phyloP scores from a whole-genome alignment of 2,329 filamentous ascomycete genomes.

The Endoconidiophora laricicola region DNA sequence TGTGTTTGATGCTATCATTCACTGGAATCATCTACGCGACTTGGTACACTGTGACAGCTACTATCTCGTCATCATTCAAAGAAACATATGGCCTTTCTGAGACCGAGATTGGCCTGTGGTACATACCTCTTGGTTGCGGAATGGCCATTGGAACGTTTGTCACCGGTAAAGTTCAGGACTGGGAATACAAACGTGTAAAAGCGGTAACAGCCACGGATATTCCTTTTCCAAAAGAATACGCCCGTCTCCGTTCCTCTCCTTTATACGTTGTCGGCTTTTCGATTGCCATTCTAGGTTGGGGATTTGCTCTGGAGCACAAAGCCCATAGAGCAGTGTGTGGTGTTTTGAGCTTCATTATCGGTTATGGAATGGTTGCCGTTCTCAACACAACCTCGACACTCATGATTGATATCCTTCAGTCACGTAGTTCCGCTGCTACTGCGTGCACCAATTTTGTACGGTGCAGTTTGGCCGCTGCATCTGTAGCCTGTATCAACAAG shows the following conservation, averaged over 20 bases:
- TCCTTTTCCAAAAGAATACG: slow-evolving; percentile 18
- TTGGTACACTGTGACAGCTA: slow-evolving; percentile 22
- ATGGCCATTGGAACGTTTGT: slow-evolving; percentile 19
- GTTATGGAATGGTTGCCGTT: slow-evolving; percentile 19
- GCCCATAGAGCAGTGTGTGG: slow-evolving; percentile 17
- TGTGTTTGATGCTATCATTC: slow-evolving; percentile 18
- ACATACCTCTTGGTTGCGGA: slow-evolving; percentile 19
- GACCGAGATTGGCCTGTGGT: slow-evolving; percentile 20
- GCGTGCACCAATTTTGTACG: slow-evolving; percentile 20
- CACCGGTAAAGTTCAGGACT: slow-evolving; percentile 20
- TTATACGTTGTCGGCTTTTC: slow-evolving; percentile 16
- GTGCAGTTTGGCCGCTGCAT: slow-evolving; percentile 17
- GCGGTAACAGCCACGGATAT: not conserved
- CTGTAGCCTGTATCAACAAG: slow-evolving; percentile 18
- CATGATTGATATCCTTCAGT: slow-evolving; percentile 20
- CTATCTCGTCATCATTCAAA: slow-evolving; percentile 20
- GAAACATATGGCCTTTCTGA: slow-evolving; percentile 18
- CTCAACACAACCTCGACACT: slow-evolving; percentile 21
- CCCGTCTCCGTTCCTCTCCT: slow-evolving; percentile 17
- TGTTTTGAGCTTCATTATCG: slow-evolving; percentile 17
- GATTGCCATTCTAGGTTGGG: slow-evolving; percentile 17
- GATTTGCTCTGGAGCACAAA: slow-evolving; percentile 16
- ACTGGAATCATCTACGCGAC: slow-evolving; percentile 21
- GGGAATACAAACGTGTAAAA: slow-evolving; percentile 18
- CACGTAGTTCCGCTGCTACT: slow-evolving; percentile 18